A percentile compares a stretch with the other conserved stretches of the same genome.
phyloP scores from a whole-genome alignment of 78 protist genomes.

The Dictyostelium capitatum region DNA sequence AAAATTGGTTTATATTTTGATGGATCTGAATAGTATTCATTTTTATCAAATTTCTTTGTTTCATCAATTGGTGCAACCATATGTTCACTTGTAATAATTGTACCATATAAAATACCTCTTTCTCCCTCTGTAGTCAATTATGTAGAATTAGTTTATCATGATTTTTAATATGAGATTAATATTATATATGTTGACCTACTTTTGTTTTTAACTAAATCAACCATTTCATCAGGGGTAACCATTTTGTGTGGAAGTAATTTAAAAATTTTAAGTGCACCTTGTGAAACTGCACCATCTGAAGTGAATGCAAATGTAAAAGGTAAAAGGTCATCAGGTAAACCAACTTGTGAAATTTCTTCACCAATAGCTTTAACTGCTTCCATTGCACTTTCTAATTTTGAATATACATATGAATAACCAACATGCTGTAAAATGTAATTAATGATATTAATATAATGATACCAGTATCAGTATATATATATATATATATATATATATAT shows the following conservation, averaged over 20 bases:
- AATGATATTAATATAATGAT: not conserved
- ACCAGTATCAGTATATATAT: too few species aligned
- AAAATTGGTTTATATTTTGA: conserved; percentile 80
- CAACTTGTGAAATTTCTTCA: conserved; percentile 83
- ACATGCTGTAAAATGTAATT: conserved; percentile 75
- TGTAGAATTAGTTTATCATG: not conserved
- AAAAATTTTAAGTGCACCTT: conserved; percentile 91
- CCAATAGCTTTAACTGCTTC: conserved; percentile 88
- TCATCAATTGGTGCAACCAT: conserved; percentile 84
- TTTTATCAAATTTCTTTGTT: conserved; percentile 75
- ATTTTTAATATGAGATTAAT: not conserved
- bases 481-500: not conserved
- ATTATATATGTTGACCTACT: conserved; percentile 11
- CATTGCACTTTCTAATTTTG: conserved; percentile 75
- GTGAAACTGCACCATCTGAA: conserved; percentile 87
- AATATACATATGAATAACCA: conserved; percentile 85
- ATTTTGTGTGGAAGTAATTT: conserved; percentile 89
- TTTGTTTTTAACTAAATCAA: conserved; percentile 67
- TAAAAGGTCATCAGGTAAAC: conserved; percentile 86
- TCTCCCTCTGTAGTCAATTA: conserved; percentile 35
- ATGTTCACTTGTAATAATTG: conserved; percentile 70
- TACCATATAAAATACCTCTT: conserved; percentile 79
- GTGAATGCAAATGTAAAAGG: conserved; percentile 92
- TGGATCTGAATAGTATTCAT: conserved; percentile 91
- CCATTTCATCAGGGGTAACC: conserved; percentile 84